These are phyloP conservation scores for Calonectria naviculata DNA, from an alignment of 2,329 filamentous ascomycete genomes.

Conservation along the genomic window DNA sequence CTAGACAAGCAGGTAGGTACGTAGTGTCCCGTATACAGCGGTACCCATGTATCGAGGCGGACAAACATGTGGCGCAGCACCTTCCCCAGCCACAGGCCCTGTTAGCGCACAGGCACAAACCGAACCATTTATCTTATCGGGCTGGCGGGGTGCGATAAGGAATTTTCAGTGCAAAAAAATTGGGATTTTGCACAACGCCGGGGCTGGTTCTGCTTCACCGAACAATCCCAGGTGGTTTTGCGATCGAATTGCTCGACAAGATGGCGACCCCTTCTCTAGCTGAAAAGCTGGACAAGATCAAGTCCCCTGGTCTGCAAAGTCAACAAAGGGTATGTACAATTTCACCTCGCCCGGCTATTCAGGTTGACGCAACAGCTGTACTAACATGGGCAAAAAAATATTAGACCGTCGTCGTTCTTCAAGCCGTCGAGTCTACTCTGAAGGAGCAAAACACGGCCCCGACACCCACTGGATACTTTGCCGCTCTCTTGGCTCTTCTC, in stretches of 20 bases:
- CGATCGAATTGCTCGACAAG: slow-evolving; percentile 44
- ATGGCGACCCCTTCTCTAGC: slow-evolving; percentile 69
- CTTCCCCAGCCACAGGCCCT: slow-evolving; percentile 18
- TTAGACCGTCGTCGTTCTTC: slow-evolving; percentile 86
- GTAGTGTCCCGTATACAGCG: slow-evolving; percentile 44
- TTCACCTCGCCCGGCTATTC: not conserved
- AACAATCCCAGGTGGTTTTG: slow-evolving; percentile 41
- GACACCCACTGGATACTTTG: slow-evolving; percentile 93
- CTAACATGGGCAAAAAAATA: slow-evolving; percentile 15
- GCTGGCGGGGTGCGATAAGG: slow-evolving; percentile 43
- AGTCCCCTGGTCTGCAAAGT: slow-evolving; percentile 94
- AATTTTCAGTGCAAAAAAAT: slow-evolving; percentile 41
- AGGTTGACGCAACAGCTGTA: slow-evolving; percentile 14
- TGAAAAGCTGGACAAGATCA: slow-evolving; percentile 97
- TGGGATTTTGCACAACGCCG: slow-evolving; percentile 39
- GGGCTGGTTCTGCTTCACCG: slow-evolving; percentile 38
- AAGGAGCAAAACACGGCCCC: slow-evolving; percentile 86
- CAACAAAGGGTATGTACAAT: slow-evolving; percentile 82
- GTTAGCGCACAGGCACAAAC: slow-evolving; percentile 2
- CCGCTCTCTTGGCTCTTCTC: slow-evolving; percentile 90
- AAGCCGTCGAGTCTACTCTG: slow-evolving; percentile 92
- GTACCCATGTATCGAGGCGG: slow-evolving; percentile 39
- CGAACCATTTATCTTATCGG: slow-evolving; percentile 35
- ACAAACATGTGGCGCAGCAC: slow-evolving; percentile 26
- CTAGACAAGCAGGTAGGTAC: slow-evolving; percentile 33